Evolutionary conservation across 768 basidiomycete species (phyloP), one percentile per base, ranked within the genome.

Genomic region (Amylocystis lapponica): DNA sequence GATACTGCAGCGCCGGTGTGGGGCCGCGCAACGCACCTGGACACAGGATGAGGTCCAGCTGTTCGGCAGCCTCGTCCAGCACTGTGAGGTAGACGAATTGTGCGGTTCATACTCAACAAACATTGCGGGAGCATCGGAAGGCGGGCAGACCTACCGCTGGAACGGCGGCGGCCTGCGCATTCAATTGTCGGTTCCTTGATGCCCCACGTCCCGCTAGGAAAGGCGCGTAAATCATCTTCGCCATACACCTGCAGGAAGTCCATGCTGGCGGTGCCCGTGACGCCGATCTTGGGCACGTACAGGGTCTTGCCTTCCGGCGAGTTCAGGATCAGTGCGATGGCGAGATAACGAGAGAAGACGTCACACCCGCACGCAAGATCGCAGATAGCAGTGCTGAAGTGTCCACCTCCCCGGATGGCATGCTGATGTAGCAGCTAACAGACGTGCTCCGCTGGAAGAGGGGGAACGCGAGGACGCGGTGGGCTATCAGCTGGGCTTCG

Each of bases 371-470:
- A 17, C 65, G 56, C n/a, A 88, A 58, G 41, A 88, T 71, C 12
- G 66, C 66, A 10, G 69, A 58, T 10, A 76, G 69, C 27, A 89
- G 49, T 0, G 56, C 54, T 4, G 69, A 55, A 0, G 87, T 89
- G 52, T 81, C 72, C 20, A 80, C 68, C 53, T 90, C 87, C 3
- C 73, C 83, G 2, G 71, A 58, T 10, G 84, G 83, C 87, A 90
- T 88, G 61, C 78, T 88, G 31, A 90, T 67, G 58, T 83, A 90
- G 60, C 87, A 90, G 65, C 84, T 80, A 23, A 88, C 59, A 4
- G 67, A 66, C 39, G 61, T 69, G 39, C 70, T 71, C 29, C 54
- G 54, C 27, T 68, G 60, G 52, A 87, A 83, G 8, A 69, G 66
- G 2, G 80, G 67, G 14, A 79, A 60, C 0, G 71, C 56, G 16